Conservation (phyloP, 345 rosid species). For the Lumnitzera littorea region DNA sequence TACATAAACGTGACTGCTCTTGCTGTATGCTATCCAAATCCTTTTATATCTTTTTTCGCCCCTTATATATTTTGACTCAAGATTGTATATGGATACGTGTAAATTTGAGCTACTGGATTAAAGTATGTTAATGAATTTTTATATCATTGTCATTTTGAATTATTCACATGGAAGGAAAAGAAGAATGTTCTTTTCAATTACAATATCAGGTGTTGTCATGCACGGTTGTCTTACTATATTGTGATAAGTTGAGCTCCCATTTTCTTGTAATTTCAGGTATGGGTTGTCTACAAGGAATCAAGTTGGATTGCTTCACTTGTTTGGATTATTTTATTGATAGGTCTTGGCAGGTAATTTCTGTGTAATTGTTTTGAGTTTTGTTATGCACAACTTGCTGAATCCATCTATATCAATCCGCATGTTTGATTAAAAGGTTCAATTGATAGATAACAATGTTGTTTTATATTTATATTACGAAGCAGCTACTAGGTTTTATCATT, state of each 20-base stretch:
- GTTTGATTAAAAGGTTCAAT: too few relatives aligned
- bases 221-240: background rate
- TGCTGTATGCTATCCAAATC: slow-evolving; percentile 41
- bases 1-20: slow-evolving; percentile 53
- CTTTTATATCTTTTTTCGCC: background rate
- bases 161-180: background rate
- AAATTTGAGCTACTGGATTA: too few relatives aligned
- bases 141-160: background rate
- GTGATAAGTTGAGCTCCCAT: background rate
- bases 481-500: background rate
- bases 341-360: slow-evolving; percentile 67
- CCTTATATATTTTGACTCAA: background rate
- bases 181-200: background rate
- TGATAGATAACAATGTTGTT: too few relatives aligned
- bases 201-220: background rate
- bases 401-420: background rate
- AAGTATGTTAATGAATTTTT: too few relatives aligned
- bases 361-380: background rate
- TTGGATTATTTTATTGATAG: slow-evolving; percentile 66
- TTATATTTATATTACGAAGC: background rate
- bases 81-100: background rate
- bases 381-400: background rate
- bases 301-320: slow-evolving; percentile 49
- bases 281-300: slow-evolving; percentile 84
- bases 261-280: slow-evolving; percentile 30